phyloP scores from a whole-genome alignment of 2,329 filamentous ascomycete genomes.

The Endothia cerciana region DNA sequence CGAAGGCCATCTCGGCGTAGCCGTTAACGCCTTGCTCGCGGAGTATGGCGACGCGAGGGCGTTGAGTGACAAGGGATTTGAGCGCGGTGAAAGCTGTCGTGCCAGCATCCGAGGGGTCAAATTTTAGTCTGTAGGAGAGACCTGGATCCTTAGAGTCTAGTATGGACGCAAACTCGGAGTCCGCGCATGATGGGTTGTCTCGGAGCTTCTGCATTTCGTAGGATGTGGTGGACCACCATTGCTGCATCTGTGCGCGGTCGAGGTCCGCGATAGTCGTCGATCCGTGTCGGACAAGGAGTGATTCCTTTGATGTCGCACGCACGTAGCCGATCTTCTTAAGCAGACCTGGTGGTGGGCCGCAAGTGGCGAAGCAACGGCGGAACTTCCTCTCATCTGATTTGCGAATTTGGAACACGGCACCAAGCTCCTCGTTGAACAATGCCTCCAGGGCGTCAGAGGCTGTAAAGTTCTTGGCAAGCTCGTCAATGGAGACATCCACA shows the following conservation, averaged over 20 bases:
- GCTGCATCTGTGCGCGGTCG: slow-evolving; percentile 74
- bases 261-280: slow-evolving; percentile 70
- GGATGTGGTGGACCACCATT: slow-evolving; percentile 87
- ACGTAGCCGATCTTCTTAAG: slow-evolving; percentile 85
- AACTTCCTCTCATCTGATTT: slow-evolving; percentile 84
- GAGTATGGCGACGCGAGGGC: slow-evolving; percentile 84
- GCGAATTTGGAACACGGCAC: slow-evolving; percentile 92
- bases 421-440: slow-evolving; percentile 95
- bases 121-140: slow-evolving; percentile 81
- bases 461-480: slow-evolving; percentile 64
- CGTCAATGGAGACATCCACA: slow-evolving; percentile 81
- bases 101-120: slow-evolving; percentile 76
- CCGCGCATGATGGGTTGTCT: slow-evolving; percentile 86
- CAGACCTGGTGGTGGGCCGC: slow-evolving; percentile 78
- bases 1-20: slow-evolving; percentile 96
- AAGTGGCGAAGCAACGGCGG: slow-evolving; percentile 87
- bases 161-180: slow-evolving; percentile 79
- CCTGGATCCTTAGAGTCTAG: slow-evolving; percentile 78
- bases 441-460: slow-evolving; percentile 70
- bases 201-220: slow-evolving; percentile 88
- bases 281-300: slow-evolving; percentile 74
- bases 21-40: slow-evolving; percentile 96
- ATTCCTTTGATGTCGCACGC: slow-evolving; percentile 70
- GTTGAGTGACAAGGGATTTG: slow-evolving; percentile 57
- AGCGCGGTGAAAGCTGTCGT: slow-evolving; percentile 69